Percentiles rank a stretch among this genome's conserved stretches.
phyloP scores from a whole-genome alignment of 208 protist species.

The Acanthamoeba castellanii region DNA sequence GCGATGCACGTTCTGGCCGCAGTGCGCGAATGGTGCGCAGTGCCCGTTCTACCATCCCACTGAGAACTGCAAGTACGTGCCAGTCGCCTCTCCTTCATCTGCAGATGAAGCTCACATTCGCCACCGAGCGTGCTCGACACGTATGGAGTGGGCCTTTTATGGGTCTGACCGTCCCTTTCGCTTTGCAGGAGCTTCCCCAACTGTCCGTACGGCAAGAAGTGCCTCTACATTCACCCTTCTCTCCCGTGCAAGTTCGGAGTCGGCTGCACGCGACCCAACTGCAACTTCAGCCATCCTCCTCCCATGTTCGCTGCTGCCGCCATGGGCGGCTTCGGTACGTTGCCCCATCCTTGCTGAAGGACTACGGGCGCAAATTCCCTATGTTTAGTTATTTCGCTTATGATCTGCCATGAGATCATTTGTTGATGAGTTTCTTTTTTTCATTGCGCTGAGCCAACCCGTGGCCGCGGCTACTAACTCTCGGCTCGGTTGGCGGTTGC shows the following conservation, averaged over 20 bases:
- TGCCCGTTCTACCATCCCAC: conserved; percentile 57
- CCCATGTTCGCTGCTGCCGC: conserved; percentile 23
- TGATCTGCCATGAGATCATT: no score
- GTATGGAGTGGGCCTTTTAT: neutral
- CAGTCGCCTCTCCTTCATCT: no score
- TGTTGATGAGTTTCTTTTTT: no score
- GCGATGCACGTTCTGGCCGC: conserved; percentile 52
- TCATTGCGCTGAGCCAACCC: no score
- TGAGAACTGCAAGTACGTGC: conserved; percentile 45
- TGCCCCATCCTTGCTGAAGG: no score
- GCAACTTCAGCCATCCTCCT: conserved; percentile 25
- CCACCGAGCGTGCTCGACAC: neutral
- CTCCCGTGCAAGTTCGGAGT: conserved; percentile 34
- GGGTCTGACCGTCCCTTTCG: neutral
- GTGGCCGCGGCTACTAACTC: no score
- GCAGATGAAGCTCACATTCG: no score
- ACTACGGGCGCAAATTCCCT: no score
- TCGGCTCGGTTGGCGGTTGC: no score
- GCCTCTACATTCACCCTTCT: conserved; percentile 54
- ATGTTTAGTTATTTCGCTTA: no score
- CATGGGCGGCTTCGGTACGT: conserved; percentile 19
- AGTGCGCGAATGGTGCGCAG: conserved; percentile 8
- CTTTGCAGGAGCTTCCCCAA: neutral
- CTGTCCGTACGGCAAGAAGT: conserved; percentile 35
- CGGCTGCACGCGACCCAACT: conserved; percentile 41